Conservation (phyloP, 768 basidiomycete genomes). For the Boletus sp. region DNA sequence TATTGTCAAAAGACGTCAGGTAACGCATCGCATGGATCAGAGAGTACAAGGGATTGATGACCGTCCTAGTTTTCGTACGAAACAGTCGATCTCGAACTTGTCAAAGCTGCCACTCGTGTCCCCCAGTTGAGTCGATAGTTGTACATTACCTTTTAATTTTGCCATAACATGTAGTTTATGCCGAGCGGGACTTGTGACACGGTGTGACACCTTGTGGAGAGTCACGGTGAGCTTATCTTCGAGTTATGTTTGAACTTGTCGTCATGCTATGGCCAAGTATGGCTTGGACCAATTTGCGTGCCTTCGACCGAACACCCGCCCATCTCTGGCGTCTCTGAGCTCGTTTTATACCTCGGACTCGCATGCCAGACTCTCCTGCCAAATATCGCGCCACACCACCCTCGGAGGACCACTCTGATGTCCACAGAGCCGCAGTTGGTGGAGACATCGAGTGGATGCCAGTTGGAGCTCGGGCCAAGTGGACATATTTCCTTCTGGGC, state of each 20-base stretch:
- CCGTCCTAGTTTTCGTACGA: neutral
- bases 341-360: neutral
- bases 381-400: neutral
- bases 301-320: neutral
- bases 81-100: neutral
- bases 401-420: neutral
- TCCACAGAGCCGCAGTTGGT: neutral
- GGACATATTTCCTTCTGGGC: slow-evolving; percentile 1
- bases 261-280: neutral
- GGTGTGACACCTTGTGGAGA: neutral
- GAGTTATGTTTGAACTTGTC: neutral
- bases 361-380: neutral
- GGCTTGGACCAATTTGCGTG: neutral
- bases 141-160: neutral
- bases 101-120: no score
- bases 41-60: neutral
- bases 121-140: no score
- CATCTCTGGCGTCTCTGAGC: neutral
- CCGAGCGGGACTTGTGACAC: neutral
- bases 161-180: no score
- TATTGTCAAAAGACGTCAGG: neutral
- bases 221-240: neutral
- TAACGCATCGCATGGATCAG: neutral
- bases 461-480: neutral
- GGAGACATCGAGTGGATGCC: neutral